phyloP scores from a whole-genome alignment of 352 stramenopile genomes.

The Salisapilia sapeloensis region DNA sequence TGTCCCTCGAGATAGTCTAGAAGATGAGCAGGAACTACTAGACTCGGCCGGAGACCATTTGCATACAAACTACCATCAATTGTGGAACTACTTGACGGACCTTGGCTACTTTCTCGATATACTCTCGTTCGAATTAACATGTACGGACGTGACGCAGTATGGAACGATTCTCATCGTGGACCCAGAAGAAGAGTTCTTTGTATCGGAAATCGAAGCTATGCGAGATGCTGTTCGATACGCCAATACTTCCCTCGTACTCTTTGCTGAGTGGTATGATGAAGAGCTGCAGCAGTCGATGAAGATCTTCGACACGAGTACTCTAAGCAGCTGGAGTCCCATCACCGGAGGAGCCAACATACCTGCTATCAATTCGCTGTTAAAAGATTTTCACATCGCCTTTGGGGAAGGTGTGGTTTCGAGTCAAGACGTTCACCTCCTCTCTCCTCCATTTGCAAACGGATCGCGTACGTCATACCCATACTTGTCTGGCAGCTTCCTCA shows the following conservation, averaged over 20 bases:
- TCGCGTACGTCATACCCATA: slow-evolving; percentile 24
- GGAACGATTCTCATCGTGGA: slow-evolving; percentile 69
- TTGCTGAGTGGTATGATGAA: slow-evolving; percentile 72
- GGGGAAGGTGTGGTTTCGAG: slow-evolving; percentile 36
- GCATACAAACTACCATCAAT: slow-evolving; percentile 76
- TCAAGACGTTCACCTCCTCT: slow-evolving; percentile 21
- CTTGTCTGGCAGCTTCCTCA: slow-evolving; percentile 42
- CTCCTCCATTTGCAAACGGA: slow-evolving; percentile 5
- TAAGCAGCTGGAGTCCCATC: slow-evolving; percentile 64
- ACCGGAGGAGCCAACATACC: slow-evolving; percentile 63
- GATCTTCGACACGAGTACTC: slow-evolving; percentile 71
- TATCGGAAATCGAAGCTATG: slow-evolving; percentile 37
- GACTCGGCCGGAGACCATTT: slow-evolving; percentile 64
- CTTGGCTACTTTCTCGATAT: slow-evolving; percentile 71
- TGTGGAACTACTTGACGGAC: slow-evolving; percentile 53
- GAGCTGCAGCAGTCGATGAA: slow-evolving; percentile 32
- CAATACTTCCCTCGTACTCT: slow-evolving; percentile 53
- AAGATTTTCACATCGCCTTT: slow-evolving; percentile 50
- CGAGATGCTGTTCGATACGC: slow-evolving; percentile 38
- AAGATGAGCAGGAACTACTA: slow-evolving; percentile 41
- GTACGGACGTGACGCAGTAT: slow-evolving; percentile 45
- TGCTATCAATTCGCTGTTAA: slow-evolving; percentile 43
- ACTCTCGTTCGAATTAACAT: slow-evolving; percentile 60
- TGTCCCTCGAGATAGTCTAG: slow-evolving; percentile 57
- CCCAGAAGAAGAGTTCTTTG: slow-evolving; percentile 63